Conservation (phyloP, 2,329 filamentous ascomycete species). For the Beauveria varroae region DNA sequence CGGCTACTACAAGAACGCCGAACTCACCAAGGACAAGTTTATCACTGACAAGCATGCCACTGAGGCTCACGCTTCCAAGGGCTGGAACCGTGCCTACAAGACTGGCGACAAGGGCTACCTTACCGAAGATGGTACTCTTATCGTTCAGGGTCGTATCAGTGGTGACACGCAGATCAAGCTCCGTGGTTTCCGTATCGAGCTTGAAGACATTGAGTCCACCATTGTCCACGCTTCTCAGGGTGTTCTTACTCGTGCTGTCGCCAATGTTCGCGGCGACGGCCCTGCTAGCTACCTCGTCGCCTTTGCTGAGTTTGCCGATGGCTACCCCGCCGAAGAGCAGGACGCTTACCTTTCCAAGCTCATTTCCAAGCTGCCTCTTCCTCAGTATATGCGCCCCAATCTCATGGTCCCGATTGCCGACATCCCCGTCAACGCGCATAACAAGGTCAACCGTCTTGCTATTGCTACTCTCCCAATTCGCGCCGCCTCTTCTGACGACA, state of each 20-base stretch:
- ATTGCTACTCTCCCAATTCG: conserved; percentile 8
- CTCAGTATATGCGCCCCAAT: conserved; percentile 14
- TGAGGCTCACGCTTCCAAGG: conserved; percentile 1
- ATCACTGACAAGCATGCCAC: conserved; percentile 14
- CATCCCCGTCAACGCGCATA: conserved; percentile 10
- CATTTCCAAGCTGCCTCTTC: conserved; percentile 6
- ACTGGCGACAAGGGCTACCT: conserved; percentile 34
- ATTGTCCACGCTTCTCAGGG: conserved; percentile 18
- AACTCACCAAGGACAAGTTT: conserved; percentile 14
- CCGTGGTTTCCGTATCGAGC: conserved; percentile 36
- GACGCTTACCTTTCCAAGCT: conserved; percentile 10
- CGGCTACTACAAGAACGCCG: conserved; percentile 31
- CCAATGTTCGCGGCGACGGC: conserved; percentile 15
- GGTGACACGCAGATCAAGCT: conserved; percentile 41
- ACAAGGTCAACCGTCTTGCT: conserved; percentile 11
- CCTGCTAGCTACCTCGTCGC: conserved; percentile 20
- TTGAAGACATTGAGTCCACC: conserved; percentile 29
- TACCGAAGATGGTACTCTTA: conserved; percentile 24
- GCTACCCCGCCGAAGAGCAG: conserved; percentile 8
- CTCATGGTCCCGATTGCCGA: not conserved
- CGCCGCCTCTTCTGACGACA: conserved; percentile 3
- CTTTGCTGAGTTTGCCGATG: conserved; percentile 19
- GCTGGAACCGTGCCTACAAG: conserved; percentile 26
- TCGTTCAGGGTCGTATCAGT: conserved; percentile 28
- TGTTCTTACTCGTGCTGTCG: conserved; percentile 16